Conservation (phyloP, 495 filamentous ascomycete species). For the Aspergillus diversus region DNA sequence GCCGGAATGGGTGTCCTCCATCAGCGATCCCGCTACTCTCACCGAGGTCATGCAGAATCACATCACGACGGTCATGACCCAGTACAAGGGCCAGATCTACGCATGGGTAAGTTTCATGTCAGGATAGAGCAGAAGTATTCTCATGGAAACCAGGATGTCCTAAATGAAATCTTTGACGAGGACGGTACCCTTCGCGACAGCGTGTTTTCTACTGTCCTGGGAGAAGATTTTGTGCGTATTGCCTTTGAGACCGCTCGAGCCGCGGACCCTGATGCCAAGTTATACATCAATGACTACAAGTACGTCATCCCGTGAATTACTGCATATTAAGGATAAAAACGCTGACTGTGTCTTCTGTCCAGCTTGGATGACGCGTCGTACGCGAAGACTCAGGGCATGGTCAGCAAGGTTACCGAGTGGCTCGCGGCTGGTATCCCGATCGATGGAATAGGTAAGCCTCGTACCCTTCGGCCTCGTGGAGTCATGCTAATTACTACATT, state of each 20-base stretch:
- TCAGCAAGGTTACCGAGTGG: constrained; percentile 67
- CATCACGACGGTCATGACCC: constrained; percentile 29
- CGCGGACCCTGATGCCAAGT: constrained; percentile 60
- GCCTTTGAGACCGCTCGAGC: constrained; percentile 59
- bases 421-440: constrained; percentile 67
- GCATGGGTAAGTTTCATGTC: constrained; percentile 44
- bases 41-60: constrained; percentile 42
- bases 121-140: no score
- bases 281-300: constrained; percentile 67
- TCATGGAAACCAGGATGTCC: constrained; percentile 56
- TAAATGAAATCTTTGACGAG: constrained; percentile 75
- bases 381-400: constrained; percentile 65
- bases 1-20: constrained; percentile 50
- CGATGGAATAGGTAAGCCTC: constrained; percentile 63
- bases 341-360: neutral
- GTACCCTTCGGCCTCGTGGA: neutral
- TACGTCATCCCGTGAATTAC: constrained; percentile 11
- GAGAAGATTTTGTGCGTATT: constrained; percentile 60
- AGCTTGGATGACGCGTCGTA: constrained; percentile 44
- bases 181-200: constrained; percentile 62
- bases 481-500: constrained; percentile 11
- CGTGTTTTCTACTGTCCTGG: constrained; percentile 60
- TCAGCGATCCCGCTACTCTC: constrained; percentile 49
- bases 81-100: constrained; percentile 50
- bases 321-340: neutral